Conservation (phyloP, 2,329 filamentous ascomycete species). For the Blumeria graminis region DNA sequence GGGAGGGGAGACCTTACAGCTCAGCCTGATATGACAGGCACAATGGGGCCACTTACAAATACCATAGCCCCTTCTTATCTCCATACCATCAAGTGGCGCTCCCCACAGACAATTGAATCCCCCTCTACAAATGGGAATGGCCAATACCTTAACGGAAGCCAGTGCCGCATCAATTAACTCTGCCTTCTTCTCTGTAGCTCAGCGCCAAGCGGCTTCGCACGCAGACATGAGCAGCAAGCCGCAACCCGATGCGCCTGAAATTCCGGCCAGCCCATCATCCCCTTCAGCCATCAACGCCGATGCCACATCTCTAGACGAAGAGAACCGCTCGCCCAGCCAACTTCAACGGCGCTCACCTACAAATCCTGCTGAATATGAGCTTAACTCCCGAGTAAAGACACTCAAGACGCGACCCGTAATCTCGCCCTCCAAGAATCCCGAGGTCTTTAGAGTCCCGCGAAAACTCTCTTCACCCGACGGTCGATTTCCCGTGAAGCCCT, state of each 20-base stretch:
- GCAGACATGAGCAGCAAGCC: too few species aligned
- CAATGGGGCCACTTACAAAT: too few species aligned
- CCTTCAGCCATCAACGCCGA: background rate
- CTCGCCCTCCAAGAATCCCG: slow-evolving; percentile 7
- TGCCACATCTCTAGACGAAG: background rate
- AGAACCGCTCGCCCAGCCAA: background rate
- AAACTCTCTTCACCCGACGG: slow-evolving; percentile 27
- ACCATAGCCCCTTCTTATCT: too few species aligned
- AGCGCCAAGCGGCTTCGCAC: too few species aligned
- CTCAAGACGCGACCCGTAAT: background rate
- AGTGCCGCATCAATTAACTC: too few species aligned
- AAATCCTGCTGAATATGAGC: background rate
- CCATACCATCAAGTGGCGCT: too few species aligned
- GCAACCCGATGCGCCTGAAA: background rate
- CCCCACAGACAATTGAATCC: too few species aligned
- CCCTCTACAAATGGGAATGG: too few species aligned
- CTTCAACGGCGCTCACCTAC: background rate
- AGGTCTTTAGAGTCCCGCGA: slow-evolving; percentile 18
- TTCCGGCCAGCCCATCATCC: background rate
- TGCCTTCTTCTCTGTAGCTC: too few species aligned
- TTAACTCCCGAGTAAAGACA: background rate
- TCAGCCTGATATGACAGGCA: too few species aligned
- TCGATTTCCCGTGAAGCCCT: slow-evolving; percentile 35
- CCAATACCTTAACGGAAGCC: too few species aligned
- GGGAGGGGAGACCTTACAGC: too few species aligned